Conservation (phyloP, 2,329 filamentous ascomycete genomes). For the Paecilomyces formosus region DNA sequence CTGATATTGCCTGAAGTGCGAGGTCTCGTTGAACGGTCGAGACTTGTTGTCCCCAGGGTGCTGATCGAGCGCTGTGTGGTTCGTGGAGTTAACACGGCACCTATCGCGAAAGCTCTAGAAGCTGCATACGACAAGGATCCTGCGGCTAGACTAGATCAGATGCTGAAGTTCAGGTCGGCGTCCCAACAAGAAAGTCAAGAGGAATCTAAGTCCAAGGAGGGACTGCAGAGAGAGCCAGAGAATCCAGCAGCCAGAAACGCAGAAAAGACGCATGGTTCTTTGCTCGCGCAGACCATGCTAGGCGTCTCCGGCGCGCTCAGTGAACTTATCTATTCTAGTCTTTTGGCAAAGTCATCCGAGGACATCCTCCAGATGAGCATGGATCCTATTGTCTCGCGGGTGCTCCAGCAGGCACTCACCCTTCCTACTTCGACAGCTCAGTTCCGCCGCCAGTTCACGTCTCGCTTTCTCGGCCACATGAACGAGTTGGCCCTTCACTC, state of each 20-base stretch:
- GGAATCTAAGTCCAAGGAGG: conserved; percentile 41
- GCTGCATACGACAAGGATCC: conserved; percentile 49
- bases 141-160: conserved; percentile 47
- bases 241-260: conserved; percentile 35
- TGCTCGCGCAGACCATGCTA: conserved; percentile 75
- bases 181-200: conserved; percentile 41
- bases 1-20: conserved; percentile 66
- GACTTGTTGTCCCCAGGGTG: conserved; percentile 71
- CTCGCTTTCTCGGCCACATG: conserved; percentile 56
- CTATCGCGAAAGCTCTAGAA: conserved; percentile 51
- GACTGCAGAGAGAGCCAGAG: conserved; percentile 6
- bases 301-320: conserved; percentile 61
- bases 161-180: conserved; percentile 51
- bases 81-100: conserved; percentile 52
- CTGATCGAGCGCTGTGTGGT: conserved; percentile 76
- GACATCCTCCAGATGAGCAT: conserved; percentile 59
- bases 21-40: conserved; percentile 63
- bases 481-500: conserved; percentile 54
- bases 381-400: conserved; percentile 51
- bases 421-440: conserved; percentile 46
- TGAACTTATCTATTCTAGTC: conserved; percentile 64
- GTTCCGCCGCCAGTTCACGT: conserved; percentile 56
- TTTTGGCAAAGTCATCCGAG: conserved; percentile 52
- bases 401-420: conserved; percentile 57
- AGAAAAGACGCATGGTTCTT: conserved; percentile 68